phyloP scores from a whole-genome alignment of 2,329 filamentous ascomycete genomes.

The Hymenoscyphus linearis region DNA sequence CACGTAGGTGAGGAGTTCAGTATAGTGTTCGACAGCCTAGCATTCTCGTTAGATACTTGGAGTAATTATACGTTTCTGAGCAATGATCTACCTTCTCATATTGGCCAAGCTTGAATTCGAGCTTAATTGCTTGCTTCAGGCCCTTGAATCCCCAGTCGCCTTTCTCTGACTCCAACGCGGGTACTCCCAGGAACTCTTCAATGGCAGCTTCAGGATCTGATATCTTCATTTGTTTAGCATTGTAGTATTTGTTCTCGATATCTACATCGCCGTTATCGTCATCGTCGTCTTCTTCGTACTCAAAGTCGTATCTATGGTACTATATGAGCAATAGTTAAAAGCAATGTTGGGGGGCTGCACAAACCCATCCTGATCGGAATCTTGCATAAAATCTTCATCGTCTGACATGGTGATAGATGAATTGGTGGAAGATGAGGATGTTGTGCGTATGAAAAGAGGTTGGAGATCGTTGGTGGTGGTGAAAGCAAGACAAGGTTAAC shows the following conservation, averaged over 20 bases:
- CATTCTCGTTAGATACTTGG: conserved; percentile 6
- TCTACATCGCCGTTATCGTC: conserved; percentile 85
- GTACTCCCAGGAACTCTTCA: conserved; percentile 85
- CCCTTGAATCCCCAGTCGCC: conserved; percentile 99
- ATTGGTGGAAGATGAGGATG: neutral
- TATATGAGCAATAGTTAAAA: conserved; percentile 17
- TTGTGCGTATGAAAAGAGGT: neutral
- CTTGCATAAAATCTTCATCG: conserved; percentile 86
- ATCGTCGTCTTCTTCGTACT: conserved; percentile 88
- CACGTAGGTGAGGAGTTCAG: conserved; percentile 92
- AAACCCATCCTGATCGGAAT: conserved; percentile 82
- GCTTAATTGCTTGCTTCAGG: conserved; percentile 94
- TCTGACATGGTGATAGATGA: conserved; percentile 41
- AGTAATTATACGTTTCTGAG: neutral
- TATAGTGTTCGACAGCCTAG: conserved; percentile 86
- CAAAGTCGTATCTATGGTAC: conserved; percentile 74
- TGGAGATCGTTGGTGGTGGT: neutral
- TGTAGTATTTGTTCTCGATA: conserved; percentile 99
- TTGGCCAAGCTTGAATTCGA: conserved; percentile 87
- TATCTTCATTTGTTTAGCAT: conserved; percentile 92
- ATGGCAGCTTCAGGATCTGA: conserved; percentile 85
- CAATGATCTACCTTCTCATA: conserved; percentile 67
- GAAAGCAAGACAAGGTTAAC: neutral
- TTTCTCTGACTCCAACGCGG: conserved; percentile 79
- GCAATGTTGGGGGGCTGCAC: conserved; percentile 20